Evolutionary conservation across 352 stramenopile species (phyloP), one percentile per base, ranked within the genome.

Genomic region (Phytophthora sojae): DNA sequence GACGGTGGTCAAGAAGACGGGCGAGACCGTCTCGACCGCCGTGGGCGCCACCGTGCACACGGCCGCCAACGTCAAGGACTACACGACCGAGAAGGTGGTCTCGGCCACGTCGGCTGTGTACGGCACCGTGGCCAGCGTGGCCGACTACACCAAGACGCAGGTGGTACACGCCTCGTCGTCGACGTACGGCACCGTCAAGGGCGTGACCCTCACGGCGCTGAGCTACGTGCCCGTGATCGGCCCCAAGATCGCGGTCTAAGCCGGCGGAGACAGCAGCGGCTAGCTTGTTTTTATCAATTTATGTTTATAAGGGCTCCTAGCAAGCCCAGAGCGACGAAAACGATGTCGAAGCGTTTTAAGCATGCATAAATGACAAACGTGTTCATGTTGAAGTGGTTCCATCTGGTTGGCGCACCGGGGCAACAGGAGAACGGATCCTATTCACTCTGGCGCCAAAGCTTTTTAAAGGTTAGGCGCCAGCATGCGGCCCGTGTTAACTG

Each of bases 81-180:
- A 87, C 70, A 87, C 85, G 56, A 86, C 80, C 25, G 76, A 71
- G 30, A 78, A 77, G 61, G 65, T 85, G 17, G 70, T 73, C 29
- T 69, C 74, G 26, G 76, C 67, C 29, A 63, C 79, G 12, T 83
- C 71, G 4, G 54, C 75, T 9, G 82, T 83, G 39, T 79, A 83
- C 23, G 69, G 61, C 61, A 86, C 79, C 1, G 84, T 84, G 26
- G 73, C 76, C 12, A 79, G 72, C 37, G 87, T 81, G 39, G 86
- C 81, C 37, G 80, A 93, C 69, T 91, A 90, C 69, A 84, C 82
- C 61, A 87, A 81, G 51, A 87, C 75, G 44, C 80, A 89, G 56
- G 84, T 92, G 44, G 76, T 88, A 55, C 82, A 85, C 57, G 85
- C 82, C 39, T 91, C 85, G 51, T 93, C 85, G 59, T 90, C 85